Evolutionary conservation across 345 rosid genomes (phyloP).

Genomic region (Durio zibethinus): DNA sequence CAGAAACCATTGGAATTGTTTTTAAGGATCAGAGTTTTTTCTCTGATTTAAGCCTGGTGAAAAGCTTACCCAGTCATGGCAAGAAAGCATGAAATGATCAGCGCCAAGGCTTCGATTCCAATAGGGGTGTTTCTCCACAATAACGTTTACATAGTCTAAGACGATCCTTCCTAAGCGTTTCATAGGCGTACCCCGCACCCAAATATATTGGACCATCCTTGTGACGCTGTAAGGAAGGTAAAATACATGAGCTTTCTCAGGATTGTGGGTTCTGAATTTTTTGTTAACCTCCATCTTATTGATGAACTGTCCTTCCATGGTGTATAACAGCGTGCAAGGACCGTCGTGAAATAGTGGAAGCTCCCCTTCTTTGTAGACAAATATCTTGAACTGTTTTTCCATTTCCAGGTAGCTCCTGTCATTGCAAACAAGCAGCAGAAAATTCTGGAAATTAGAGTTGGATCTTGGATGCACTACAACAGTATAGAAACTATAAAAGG

Average conservation of each 20-base stretch:
- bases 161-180: conserved; percentile 54
- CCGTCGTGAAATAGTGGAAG: conserved; percentile 83
- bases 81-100: conserved; percentile 86
- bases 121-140: conserved; percentile 47
- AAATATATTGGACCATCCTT: conserved; percentile 67
- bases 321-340: conserved; percentile 78
- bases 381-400: conserved; percentile 75
- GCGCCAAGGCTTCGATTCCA: conserved; percentile 86
- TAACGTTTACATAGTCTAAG: conserved; percentile 53
- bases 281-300: conserved; percentile 36
- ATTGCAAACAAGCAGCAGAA: neutral
- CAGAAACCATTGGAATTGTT: neutral
- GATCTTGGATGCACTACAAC: neutral
- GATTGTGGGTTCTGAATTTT: conserved; percentile 53
- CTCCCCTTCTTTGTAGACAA: conserved; percentile 78
- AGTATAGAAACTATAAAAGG: too few relatives aligned
- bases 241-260: conserved; percentile 64
- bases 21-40: neutral
- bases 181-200: conserved; percentile 49
- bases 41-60: neutral
- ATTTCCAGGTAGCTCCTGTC: conserved; percentile 85
- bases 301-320: conserved; percentile 85
- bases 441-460: neutral
- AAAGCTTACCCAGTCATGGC: conserved; percentile 78
- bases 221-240: conserved; percentile 82